Base-by-base conservation (phyloP, 192 early-diverging fungal species). In the Coemansia guatemalensis region DNA sequence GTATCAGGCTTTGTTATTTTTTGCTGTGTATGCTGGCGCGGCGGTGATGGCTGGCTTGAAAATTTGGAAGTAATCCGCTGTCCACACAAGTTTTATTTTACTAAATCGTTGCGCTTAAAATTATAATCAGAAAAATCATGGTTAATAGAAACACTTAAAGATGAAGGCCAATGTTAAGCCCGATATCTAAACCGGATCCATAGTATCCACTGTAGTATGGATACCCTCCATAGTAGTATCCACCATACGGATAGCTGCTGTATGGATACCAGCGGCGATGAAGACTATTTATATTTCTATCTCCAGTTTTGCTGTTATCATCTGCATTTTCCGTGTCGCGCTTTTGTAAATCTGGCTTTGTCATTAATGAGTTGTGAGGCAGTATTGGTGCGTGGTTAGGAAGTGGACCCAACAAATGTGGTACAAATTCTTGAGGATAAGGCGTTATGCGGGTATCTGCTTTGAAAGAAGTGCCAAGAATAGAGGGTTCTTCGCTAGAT, bases 21-120 rank as follows among this genome's bases (percentile, higher is more conserved):
- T 77, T 48, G 69, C 75, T 1, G 75, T 77, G 5, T 77, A 77
- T 60, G 61, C 65, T 8, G 75, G 75, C 0, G 75, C 75, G 3
- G 69, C 75, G 1, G 75, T 63, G 1, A 77, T 77, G 75, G 75
- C 69, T 3, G 47, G 69, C 11, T 33, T 77, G 17, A 77, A 77
- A 22, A 64, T 77, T 23, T 77, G 75, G 75, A 71, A 68, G 21
- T 77, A 61, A n/a, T 3, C 35, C 35, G 1, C 9, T 12, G 35
- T 39, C 35, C 20, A 12, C n/a, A 22, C 6, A 52, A 24, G 8
- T 25, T 7, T 48, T 25, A 4, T 61, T 30, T 61, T 24, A 11
- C 21, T 24, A 26, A 59, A 47, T 56, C 18, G 3, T 59, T 22
- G 35, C 21, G 4, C 3, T 59, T 25, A 48, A 27, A 51, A n/a